Conservation (phyloP, 192 early-diverging fungal species). For the Martensiomyces pterosporus region DNA sequence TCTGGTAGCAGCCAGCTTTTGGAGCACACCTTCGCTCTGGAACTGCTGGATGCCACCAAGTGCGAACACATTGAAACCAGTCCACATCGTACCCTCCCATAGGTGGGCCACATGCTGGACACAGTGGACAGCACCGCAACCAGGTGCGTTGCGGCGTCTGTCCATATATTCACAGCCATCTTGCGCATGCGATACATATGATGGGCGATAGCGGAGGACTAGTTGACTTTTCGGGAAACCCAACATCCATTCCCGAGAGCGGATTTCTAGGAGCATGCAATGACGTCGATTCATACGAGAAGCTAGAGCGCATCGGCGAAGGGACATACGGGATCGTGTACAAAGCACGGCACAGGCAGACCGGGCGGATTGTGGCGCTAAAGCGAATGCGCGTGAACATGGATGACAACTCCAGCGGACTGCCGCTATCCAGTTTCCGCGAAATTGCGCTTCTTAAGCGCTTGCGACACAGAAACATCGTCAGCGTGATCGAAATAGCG, state of each 20-base stretch:
- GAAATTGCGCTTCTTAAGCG: constrained; percentile 68
- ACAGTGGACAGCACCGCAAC: too few species aligned
- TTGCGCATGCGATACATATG: too few species aligned
- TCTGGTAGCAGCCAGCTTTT: too few species aligned
- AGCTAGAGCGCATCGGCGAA: constrained; percentile 84
- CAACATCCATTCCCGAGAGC: constrained; percentile 11
- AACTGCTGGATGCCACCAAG: too few species aligned
- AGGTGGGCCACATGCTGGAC: too few species aligned
- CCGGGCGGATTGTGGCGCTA: constrained; percentile 53
- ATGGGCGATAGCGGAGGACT: not conserved
- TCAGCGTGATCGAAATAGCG: constrained; percentile 66
- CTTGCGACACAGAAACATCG: constrained; percentile 70
- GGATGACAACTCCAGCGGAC: constrained; percentile 45
- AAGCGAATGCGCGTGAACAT: constrained; percentile 60
- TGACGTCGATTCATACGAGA: constrained; percentile 83
- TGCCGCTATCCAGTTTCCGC: constrained; percentile 70
- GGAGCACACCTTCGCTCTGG: too few species aligned
- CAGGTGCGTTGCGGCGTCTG: too few species aligned
- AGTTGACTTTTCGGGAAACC: constrained; percentile 26
- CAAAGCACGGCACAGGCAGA: constrained; percentile 55
- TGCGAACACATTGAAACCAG: too few species aligned
- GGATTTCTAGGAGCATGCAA: constrained; percentile 66
- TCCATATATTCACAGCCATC: too few species aligned
- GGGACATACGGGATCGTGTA: constrained; percentile 93
- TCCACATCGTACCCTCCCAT: too few species aligned